phyloP scores from a whole-genome alignment of 176 grass and related monocot genomes.

The Canna indica region DNA sequence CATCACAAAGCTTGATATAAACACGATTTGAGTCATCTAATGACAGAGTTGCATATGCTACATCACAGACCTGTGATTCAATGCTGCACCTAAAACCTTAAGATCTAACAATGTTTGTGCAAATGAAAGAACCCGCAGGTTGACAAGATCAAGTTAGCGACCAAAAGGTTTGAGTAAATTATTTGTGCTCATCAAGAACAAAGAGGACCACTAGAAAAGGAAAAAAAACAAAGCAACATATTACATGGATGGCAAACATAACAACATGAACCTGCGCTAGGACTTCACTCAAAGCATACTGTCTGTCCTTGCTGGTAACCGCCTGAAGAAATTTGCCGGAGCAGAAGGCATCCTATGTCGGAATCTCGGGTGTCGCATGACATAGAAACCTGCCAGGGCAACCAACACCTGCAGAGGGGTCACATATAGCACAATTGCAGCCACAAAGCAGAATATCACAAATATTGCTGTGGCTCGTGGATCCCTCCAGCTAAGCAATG shows the following conservation, averaged over 20 bases:
- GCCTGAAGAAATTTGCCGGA: slow-evolving; percentile 73
- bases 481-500: slow-evolving; percentile 94
- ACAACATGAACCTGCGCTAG: no score
- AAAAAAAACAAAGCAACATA: not conserved
- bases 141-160: not conserved
- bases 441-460: slow-evolving; percentile 72
- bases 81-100: not conserved
- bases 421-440: slow-evolving; percentile 64
- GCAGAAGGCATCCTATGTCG: slow-evolving; percentile 66
- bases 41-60: no score
- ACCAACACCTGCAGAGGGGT: slow-evolving; percentile 82
- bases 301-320: slow-evolving; percentile 70
- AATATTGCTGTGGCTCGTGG: slow-evolving; percentile 79
- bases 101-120: not conserved
- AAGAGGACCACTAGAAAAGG: not conserved
- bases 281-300: slow-evolving; percentile 54
- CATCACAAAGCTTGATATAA: no score
- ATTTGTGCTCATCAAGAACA: not conserved
- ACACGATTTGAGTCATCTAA: no score
- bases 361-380: slow-evolving; percentile 92
- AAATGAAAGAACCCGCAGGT: not conserved
- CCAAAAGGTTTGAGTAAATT: not conserved
- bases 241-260: not conserved
- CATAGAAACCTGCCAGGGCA: slow-evolving; percentile 62
- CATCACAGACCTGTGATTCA: not conserved